Conservation (phyloP, 352 stramenopile genomes). For the Pythium aristosporum region DNA sequence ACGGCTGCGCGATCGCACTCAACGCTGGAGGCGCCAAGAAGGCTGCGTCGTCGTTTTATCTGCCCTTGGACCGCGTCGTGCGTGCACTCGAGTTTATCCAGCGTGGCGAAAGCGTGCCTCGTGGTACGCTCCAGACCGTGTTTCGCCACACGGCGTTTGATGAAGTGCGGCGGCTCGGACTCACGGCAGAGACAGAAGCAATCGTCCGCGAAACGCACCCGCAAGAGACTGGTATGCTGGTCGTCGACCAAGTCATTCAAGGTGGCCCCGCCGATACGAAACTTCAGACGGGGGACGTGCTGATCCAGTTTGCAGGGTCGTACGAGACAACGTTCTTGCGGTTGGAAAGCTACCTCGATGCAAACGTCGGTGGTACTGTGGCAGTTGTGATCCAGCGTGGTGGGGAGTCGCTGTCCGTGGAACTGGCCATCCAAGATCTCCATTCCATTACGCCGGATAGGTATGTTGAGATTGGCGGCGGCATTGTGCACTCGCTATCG, state of each 20-base stretch:
- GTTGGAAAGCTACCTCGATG: conserved; percentile 80
- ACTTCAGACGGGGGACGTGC: conserved; percentile 83
- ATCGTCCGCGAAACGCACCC: conserved; percentile 70
- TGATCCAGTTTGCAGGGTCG: conserved; percentile 76
- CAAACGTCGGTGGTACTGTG: conserved; percentile 62
- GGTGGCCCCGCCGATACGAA: conserved; percentile 67
- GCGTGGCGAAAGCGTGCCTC: conserved; percentile 47
- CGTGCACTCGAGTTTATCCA: conserved; percentile 74
- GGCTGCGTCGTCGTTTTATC: conserved; percentile 88
- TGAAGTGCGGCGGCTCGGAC: conserved; percentile 80
- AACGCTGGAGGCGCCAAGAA: conserved; percentile 91
- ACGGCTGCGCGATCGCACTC: conserved; percentile 87
- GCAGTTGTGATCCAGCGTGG: conserved; percentile 77
- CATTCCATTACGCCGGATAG: conserved; percentile 79
- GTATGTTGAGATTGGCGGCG: conserved; percentile 86
- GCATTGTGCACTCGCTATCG: conserved; percentile 86
- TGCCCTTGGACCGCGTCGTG: conserved; percentile 86
- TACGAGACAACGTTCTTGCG: conserved; percentile 82
- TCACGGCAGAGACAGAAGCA: conserved; percentile 65
- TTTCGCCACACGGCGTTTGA: conserved; percentile 90
- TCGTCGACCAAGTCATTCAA: conserved; percentile 87
- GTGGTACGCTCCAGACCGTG: conserved; percentile 87
- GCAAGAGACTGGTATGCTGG: conserved; percentile 87
- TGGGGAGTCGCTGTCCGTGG: conserved; percentile 43
- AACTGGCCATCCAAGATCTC: conserved; percentile 64